phyloP scores from a whole-genome alignment of 2,329 filamentous ascomycete species.

The Proliferodiscus dingleyae region DNA sequence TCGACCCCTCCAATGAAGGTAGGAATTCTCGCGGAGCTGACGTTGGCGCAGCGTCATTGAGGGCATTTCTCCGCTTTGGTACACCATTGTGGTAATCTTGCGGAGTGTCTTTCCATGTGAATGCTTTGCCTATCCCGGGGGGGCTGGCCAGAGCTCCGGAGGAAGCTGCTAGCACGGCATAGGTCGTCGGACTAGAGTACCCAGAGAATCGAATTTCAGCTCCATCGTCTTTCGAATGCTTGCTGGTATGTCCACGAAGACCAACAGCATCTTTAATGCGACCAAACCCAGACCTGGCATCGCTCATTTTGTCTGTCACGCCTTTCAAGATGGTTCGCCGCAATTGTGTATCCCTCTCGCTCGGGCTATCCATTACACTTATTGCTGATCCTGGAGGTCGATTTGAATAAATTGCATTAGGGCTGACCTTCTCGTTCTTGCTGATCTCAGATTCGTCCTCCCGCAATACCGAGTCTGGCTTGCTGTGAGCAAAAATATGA shows the following conservation, averaged over 20 bases:
- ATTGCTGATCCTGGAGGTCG: constrained; percentile 42
- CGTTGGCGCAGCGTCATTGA: constrained; percentile 5
- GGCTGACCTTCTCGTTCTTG: constrained; percentile 39
- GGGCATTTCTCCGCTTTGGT: constrained; percentile 19
- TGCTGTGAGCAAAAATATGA: constrained; percentile 42
- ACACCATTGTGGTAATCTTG: constrained; percentile 47
- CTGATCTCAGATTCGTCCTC: constrained; percentile 47
- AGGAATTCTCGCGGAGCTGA: constrained; percentile 5
- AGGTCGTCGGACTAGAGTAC: constrained; percentile 23
- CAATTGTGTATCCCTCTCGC: constrained; percentile 50
- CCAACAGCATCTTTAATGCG: constrained; percentile 84
- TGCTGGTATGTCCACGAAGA: constrained; percentile 43
- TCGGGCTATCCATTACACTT: constrained; percentile 45
- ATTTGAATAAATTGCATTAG: constrained; percentile 39
- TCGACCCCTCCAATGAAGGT: constrained; percentile 3
- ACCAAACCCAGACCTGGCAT: constrained; percentile 76
- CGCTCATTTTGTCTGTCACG: constrained; percentile 72
- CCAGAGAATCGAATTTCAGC: constrained; percentile 13
- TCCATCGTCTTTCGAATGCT: constrained; percentile 50
- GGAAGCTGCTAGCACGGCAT: constrained; percentile 13
- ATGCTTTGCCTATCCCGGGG: constrained; percentile 43
- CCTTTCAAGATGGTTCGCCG: constrained; percentile 70
- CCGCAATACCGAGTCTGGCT: constrained; percentile 45
- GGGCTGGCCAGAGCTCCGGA: constrained; percentile 21
- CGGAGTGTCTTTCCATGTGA: constrained; percentile 61